Evolutionary conservation across 2,329 filamentous ascomycete species (phyloP).

Genomic region (Penicillium nordicum): DNA sequence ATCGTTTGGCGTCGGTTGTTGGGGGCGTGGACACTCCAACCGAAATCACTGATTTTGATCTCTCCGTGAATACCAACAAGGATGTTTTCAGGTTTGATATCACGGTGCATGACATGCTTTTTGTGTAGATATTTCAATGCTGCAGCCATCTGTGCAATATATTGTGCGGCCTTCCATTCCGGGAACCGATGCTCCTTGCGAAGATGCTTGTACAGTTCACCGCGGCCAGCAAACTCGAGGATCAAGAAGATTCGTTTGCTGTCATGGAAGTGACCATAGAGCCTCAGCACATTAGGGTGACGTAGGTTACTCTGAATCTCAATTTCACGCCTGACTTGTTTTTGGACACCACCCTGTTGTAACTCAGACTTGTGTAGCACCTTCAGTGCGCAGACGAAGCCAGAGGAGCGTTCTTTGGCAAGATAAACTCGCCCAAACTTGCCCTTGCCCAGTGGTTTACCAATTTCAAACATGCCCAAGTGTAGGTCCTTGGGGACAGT

Average conservation of each 20-base stretch:
- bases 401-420: conserved; percentile 71
- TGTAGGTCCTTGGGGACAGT: conserved; percentile 62
- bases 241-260: conserved; percentile 84
- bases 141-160: conserved; percentile 86
- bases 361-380: conserved; percentile 82
- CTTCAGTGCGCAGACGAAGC: conserved; percentile 83
- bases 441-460: conserved; percentile 78
- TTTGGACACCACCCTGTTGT: conserved; percentile 76
- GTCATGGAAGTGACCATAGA: conserved; percentile 87
- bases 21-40: conserved; percentile 96
- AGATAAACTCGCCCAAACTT: conserved; percentile 87
- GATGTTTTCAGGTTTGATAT: conserved; percentile 98
- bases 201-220: conserved; percentile 84
- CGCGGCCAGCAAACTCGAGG: conserved; percentile 79
- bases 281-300: conserved; percentile 78
- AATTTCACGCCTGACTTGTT: conserved; percentile 82
- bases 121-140: conserved; percentile 87
- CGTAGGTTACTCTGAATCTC: conserved; percentile 86
- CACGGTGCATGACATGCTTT: conserved; percentile 95
- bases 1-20: conserved; percentile 92
- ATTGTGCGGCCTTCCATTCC: conserved; percentile 82
- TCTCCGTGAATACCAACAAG: conserved; percentile 93
- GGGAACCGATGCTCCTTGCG: conserved; percentile 74
- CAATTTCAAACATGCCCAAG: conserved; percentile 91
- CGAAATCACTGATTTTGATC: conserved; percentile 98